Base-by-base conservation (phyloP, 208 protist genomes). In the Zelonia costaricensis region DNA sequence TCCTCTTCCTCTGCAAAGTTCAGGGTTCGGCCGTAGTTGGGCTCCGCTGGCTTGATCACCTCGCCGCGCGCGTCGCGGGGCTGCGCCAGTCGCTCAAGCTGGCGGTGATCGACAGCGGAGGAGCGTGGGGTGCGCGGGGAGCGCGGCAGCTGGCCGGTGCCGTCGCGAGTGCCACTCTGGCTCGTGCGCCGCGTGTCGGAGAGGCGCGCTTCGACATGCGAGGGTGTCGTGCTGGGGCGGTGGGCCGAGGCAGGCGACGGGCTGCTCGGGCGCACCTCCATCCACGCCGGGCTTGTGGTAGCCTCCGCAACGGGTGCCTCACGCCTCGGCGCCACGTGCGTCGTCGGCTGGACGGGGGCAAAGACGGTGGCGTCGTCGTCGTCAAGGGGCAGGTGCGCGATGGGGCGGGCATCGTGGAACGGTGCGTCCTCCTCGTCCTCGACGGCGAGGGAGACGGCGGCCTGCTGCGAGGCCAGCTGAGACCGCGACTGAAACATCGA, bases 21-120 rank as follows among this genome's bases (percentile, higher is more conserved):
- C 9, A 88, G 62, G 45, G 88, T 28, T 20, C 62, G 69, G 4
- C 84, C 84, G 61, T 91, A 91, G 56, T 91, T 91, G 4, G 84
- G 84, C 45, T 60, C 33, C 8, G 55, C 10, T 4, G 49, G 46
- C 47, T 52, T 28, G 15, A 73, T 20, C 1, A 43, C 46, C 6
- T 36, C 43, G 31, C 75, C 61, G 4, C 59, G 30, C 28, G 36
- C 36, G 27, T 53, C 60, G 22, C 67, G 55, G 9, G 69, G 69
- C 31, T 20, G 44, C 28, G 69, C 61, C 53, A 76, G 45, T n/a
- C 57, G 56, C 57, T 69, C 69, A 4, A 76, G 36, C 15, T 76
- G 57, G 7, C 57, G 58, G 43, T 60, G 51, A 43, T 63, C 55
- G 40, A 23, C 20, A 18, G 15, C 62, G 30, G 38, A 28, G 2